phyloP scores from a whole-genome alignment of 345 rosid species.

The Turritis glabra region DNA sequence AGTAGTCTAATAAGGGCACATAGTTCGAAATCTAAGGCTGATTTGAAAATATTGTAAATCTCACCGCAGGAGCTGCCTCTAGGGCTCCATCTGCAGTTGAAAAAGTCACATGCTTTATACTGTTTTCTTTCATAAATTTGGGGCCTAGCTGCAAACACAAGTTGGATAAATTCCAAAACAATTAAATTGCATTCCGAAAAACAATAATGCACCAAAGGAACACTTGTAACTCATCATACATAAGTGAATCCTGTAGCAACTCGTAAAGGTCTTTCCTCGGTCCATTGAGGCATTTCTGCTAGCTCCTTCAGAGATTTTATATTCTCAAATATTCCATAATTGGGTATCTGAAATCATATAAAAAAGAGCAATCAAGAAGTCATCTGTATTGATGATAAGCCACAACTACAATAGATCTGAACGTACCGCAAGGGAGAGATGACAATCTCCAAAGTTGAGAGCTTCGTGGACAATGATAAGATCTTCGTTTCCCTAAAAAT shows the following conservation, averaged over 20 bases:
- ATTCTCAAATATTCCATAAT: constrained; percentile 91
- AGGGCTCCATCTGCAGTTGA: constrained; percentile 97
- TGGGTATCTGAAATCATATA: constrained; percentile 68
- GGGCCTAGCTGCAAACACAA: constrained; percentile 70
- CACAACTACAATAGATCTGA: constrained; percentile 2
- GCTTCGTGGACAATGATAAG: constrained; percentile 85
- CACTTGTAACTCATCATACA: constrained; percentile 47
- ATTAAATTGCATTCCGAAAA: neutral
- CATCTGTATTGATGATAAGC: neutral
- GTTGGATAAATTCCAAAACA: constrained; percentile 2
- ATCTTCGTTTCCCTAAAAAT: constrained; percentile 74
- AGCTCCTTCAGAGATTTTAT: constrained; percentile 74
- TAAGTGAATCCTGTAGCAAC: constrained; percentile 91
- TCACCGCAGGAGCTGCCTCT: constrained; percentile 99
- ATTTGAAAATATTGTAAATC: constrained; percentile 26
- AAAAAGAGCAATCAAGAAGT: constrained; percentile 5
- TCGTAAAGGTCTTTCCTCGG: constrained; percentile 80
- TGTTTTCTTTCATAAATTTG: constrained; percentile 82
- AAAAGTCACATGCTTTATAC: constrained; percentile 71
- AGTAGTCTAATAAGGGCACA: neutral
- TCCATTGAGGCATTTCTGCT: constrained; percentile 89
- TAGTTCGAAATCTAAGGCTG: neutral
- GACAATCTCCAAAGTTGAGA: constrained; percentile 92
- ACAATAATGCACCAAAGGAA: neutral
- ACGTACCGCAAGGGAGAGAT: constrained; percentile 82